These are phyloP conservation scores for Coemansia sp. DNA, from an alignment of 371 early-diverging fungal genomes.

Conservation along the genomic window DNA sequence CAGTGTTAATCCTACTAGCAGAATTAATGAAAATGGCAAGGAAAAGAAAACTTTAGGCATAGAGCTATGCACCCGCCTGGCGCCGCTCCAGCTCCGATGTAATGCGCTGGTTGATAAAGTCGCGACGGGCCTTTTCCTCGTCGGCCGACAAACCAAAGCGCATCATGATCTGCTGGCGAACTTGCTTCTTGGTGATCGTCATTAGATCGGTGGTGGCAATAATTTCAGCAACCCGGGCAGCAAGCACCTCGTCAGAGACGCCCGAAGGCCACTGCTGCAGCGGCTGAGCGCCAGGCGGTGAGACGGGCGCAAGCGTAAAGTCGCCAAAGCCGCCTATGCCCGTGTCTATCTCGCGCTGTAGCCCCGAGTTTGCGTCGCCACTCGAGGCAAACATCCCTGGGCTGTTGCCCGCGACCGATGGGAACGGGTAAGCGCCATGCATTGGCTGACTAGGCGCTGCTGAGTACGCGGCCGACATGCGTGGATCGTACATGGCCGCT, in stretches of 20 bases:
- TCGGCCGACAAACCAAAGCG: slow-evolving; percentile 58
- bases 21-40: background rate
- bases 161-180: slow-evolving; percentile 58
- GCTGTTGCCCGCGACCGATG: background rate
- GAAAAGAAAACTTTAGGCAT: slow-evolving; percentile 1
- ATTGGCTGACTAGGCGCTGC: background rate
- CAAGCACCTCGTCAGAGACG: slow-evolving; percentile 63
- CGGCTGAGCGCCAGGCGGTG: slow-evolving; percentile 13
- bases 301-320: slow-evolving; percentile 16
- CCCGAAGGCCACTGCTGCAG: slow-evolving; percentile 41
- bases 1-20: background rate
- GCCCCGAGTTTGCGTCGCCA: slow-evolving; percentile 5
- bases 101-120: slow-evolving; percentile 47
- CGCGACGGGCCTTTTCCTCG: slow-evolving; percentile 43
- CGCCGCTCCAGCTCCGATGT: slow-evolving; percentile 32
- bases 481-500: slow-evolving; percentile 26
- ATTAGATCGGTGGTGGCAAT: slow-evolving; percentile 59
- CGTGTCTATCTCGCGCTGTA: slow-evolving; percentile 1
- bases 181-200: slow-evolving; percentile 81
- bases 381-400: slow-evolving; percentile 1
- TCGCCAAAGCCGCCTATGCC: slow-evolving; percentile 12
- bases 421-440: slow-evolving; percentile 3
- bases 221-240: slow-evolving; percentile 52
- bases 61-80: slow-evolving; percentile 7
- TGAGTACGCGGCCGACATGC: slow-evolving; percentile 11